phyloP scores from a whole-genome alignment of 164 flowering plant genomes.

The Taxillus chinensis region DNA sequence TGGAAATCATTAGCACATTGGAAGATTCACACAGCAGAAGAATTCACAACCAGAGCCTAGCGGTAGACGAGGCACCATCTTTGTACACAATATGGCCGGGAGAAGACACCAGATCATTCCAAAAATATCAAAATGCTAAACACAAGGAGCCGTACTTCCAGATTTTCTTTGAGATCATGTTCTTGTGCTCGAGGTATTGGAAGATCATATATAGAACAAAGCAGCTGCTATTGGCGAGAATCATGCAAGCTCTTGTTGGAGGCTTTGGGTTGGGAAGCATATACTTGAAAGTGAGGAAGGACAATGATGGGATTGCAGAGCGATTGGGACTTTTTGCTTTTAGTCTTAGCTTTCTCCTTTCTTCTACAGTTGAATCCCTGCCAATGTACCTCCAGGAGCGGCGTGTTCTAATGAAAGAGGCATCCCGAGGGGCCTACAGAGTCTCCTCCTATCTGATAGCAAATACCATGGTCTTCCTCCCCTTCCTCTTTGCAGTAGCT shows the following conservation, averaged over 20 bases:
- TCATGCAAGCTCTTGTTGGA: conserved; percentile 83
- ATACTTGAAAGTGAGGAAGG: conserved; percentile 44
- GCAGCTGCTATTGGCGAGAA: conserved; percentile 76
- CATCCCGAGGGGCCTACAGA: conserved; percentile 72
- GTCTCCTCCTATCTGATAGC: conserved; percentile 88
- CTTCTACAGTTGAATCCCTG: conserved; percentile 89
- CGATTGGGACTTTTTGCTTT: conserved; percentile 86
- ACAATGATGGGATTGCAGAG: conserved; percentile 64
- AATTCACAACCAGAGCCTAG: no score
- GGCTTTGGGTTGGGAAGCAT: conserved; percentile 84
- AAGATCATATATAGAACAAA: conserved; percentile 82
- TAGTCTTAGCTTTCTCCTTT: conserved; percentile 82
- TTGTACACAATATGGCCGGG: conserved; percentile 20
- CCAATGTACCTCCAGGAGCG: conserved; percentile 91
- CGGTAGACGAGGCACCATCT: conserved; percentile 9
- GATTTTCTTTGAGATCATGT: conserved; percentile 37
- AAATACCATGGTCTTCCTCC: conserved; percentile 71
- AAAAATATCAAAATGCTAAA: neutral
- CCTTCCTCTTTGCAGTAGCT: conserved; percentile 66
- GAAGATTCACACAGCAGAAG: conserved; percentile 23
- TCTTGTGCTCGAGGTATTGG: conserved; percentile 63
- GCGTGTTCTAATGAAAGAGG: conserved; percentile 73
- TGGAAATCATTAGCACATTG: conserved; percentile 57
- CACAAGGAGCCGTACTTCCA: neutral
- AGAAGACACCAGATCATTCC: neutral